Base-by-base conservation (phyloP, 805 yeast species). In the Kuraishia floccosa region DNA sequence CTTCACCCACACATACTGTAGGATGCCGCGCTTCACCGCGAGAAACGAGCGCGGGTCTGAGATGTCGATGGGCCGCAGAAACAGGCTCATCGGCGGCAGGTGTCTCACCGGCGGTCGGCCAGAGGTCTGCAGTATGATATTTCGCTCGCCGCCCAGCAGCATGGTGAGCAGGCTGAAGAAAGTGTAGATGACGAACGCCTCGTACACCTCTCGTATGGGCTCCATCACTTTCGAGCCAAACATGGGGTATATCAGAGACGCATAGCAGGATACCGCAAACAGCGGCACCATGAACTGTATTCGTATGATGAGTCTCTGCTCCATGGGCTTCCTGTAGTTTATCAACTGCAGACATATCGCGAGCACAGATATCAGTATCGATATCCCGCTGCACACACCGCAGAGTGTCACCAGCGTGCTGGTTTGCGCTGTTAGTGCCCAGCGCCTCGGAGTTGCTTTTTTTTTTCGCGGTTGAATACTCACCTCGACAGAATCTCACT, bases 1-100 rank as follows among this genome's bases (percentile, higher is more conserved):
- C 45, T 93, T 87, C 36, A 87, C 52, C 96, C 96, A 91, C 6
- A 89, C 95, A 47, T 89, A 91, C 52, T 91, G 99, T 30, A 91
- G 56, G 5, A 91, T 77, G 2, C 93, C 89, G 37, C 94, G 58
- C 46, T 91, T 91, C 30, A 91, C 73, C 13, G 56, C 56, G 35
- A 89, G 55, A 47, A 86, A 83, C 4, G 84, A 75, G 18, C 63
- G 62, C 0, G 98, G 96, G 46, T 91, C 94, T 2, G 89, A 76
- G 20, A 91, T 78, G 51, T 89, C 96, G 16, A 87, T 56, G 4
- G 67, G 69, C 1, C 68, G 61, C 5, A 76, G 45, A 3, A 73
- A 24, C n/a, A 51, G 44, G n/a, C 62, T 66, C 24, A 75, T 42
- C 0, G 60, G 68, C 41, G 67, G 84, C 3, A 77, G 77, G 39